phyloP scores from a whole-genome alignment of 2,329 filamentous ascomycete genomes.

The Diplodia seriata region DNA sequence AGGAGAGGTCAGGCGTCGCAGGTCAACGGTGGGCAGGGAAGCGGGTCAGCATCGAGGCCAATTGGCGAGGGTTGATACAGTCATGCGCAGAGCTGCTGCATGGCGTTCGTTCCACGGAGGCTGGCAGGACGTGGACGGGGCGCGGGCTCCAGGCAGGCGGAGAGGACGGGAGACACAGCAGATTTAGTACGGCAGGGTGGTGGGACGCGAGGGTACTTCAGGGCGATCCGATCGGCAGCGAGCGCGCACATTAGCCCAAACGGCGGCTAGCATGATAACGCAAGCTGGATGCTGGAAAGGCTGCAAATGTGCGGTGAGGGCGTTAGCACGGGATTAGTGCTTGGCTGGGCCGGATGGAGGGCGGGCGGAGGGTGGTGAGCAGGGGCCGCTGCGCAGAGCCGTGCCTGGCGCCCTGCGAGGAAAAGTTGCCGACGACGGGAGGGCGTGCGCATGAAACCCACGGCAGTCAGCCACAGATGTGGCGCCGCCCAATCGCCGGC shows the following conservation, averaged over 20 bases:
- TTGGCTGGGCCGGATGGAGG: constrained; percentile 15
- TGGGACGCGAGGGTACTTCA: constrained; percentile 31
- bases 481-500: constrained; percentile 17
- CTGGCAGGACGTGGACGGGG: constrained; percentile 27
- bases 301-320: constrained; percentile 28
- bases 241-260: constrained; percentile 28
- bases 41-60: constrained; percentile 29
- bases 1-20: constrained; percentile 18
- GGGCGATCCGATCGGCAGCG: constrained; percentile 28
- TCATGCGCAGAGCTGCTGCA: constrained; percentile 30
- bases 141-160: constrained; percentile 15
- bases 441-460: constrained; percentile 23
- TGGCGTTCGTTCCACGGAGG: constrained; percentile 29
- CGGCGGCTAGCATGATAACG: constrained; percentile 31
- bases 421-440: constrained; percentile 21
- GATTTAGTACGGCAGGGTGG: constrained; percentile 16
- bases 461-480: constrained; percentile 22
- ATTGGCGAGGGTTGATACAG: constrained; percentile 22
- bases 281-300: constrained; percentile 22
- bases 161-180: constrained; percentile 21
- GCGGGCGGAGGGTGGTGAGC: constrained; percentile 19
- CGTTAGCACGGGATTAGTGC: constrained; percentile 29
- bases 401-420: constrained; percentile 10
- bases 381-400: constrained; percentile 8
- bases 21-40: constrained; percentile 14